These are phyloP conservation scores for Apiospora marii DNA, from an alignment of 2,329 filamentous ascomycete species.

Conservation along the genomic window DNA sequence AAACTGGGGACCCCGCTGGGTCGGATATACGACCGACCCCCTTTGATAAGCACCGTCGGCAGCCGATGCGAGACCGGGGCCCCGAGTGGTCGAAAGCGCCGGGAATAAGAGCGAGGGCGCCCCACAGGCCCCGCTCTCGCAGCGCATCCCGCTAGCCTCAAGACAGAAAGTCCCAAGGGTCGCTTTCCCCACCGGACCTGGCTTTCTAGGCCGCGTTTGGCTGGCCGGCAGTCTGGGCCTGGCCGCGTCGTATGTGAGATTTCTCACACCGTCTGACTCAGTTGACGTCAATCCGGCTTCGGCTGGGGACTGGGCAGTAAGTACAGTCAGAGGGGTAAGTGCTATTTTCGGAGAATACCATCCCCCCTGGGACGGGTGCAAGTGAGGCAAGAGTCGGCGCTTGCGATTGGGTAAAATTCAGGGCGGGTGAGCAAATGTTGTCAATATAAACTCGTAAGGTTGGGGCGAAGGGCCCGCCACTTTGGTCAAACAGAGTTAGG, in stretches of 20 bases:
- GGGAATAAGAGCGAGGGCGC: neutral
- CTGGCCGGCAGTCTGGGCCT: neutral
- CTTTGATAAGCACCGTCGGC: neutral
- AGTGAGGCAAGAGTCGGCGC: neutral
- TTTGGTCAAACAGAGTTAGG: neutral
- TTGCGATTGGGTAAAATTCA: neutral
- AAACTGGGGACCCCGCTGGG: neutral
- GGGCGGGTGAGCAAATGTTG: neutral
- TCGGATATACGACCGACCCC: neutral
- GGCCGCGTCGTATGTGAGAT: neutral
- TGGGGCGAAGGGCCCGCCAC: neutral
- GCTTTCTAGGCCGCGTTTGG: conserved; percentile 7
- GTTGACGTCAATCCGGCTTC: neutral
- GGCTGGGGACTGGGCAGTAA: neutral
- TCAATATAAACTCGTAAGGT: neutral
- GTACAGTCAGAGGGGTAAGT: neutral
- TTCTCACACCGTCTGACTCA: conserved; percentile 9
- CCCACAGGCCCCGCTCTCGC: conserved; percentile 6
- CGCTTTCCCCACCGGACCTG: neutral
- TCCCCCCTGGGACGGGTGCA: neutral
- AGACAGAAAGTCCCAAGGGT: neutral
- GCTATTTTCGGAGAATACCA: neutral
- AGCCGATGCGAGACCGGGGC: conserved; percentile 11
- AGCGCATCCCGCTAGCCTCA: conserved; percentile 8
- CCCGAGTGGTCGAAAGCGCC: neutral